phyloP scores from a whole-genome alignment of 805 yeast genomes.

The Nakazawaea sp. region DNA sequence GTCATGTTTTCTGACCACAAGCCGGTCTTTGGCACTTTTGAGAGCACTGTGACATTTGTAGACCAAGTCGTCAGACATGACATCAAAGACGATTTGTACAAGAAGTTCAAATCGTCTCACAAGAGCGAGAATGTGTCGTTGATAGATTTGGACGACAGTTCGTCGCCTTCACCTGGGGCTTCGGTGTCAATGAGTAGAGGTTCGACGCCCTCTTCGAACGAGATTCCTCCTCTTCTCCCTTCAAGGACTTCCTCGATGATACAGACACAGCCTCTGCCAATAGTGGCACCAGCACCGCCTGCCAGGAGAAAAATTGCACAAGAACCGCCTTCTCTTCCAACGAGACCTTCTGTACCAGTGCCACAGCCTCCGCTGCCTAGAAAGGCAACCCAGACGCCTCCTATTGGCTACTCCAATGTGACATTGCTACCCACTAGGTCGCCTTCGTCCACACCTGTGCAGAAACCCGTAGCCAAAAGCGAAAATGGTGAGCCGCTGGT shows the following conservation, averaged over 20 bases:
- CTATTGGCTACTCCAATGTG: constrained; percentile 9
- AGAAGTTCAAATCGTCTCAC: constrained; percentile 35
- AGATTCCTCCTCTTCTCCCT: constrained; percentile 11
- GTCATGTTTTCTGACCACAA: constrained; percentile 79
- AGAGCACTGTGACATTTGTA: constrained; percentile 57
- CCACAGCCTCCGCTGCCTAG: constrained; percentile 7
- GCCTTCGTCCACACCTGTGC: constrained; percentile 5
- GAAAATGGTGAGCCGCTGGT: not conserved
- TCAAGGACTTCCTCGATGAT: not conserved
- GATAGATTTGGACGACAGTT: constrained; percentile 24
- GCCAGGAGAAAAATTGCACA: no score
- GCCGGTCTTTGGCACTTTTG: constrained; percentile 82
- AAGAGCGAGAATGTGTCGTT: constrained; percentile 13
- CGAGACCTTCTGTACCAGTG: not conserved
- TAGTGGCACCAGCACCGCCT: not conserved
- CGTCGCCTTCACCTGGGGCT: constrained; percentile 16
- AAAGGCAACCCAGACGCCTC: constrained; percentile 2
- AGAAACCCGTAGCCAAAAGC: not conserved
- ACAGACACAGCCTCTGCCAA: not conserved
- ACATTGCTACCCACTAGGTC: constrained; percentile 9
- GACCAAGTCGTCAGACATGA: constrained; percentile 54
- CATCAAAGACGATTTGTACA: constrained; percentile 53
- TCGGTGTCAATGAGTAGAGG: constrained; percentile 18
- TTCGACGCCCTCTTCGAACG: constrained; percentile 12
- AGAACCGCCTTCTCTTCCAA: not conserved